Evolutionary conservation across 805 yeast species (phyloP).

Genomic region (Candida nanaspora): DNA sequence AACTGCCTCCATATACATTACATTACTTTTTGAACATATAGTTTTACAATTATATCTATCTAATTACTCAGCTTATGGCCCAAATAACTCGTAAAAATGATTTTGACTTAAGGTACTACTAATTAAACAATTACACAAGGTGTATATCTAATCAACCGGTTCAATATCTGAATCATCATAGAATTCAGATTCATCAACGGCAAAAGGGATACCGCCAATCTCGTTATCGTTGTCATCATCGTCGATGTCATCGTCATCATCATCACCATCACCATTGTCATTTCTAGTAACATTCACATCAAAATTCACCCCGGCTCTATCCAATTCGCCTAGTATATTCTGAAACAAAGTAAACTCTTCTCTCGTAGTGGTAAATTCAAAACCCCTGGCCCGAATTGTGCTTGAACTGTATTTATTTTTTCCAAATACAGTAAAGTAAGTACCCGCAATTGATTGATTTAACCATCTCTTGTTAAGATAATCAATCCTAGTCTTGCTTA

Average conservation of each 20-base stretch:
- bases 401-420: conserved; percentile 9
- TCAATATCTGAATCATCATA: neutral
- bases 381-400: conserved; percentile 2
- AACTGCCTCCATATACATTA: too few relatives aligned
- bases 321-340: neutral
- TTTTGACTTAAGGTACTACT: too few relatives aligned
- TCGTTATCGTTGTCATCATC: neutral
- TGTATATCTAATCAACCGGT: too few relatives aligned
- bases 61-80: too few relatives aligned
- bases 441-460: conserved; percentile 21
- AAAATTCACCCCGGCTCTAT: neutral
- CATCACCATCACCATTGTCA: conserved; percentile 2
- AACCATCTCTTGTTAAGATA: conserved; percentile 56
- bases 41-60: too few relatives aligned
- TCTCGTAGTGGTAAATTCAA: neutral
- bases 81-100: too few relatives aligned
- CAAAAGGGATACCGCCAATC: neutral
- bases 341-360: neutral
- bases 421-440: neutral
- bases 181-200: neutral
- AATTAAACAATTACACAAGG: too few relatives aligned
- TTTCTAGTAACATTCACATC: neutral
- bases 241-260: conserved; percentile 1
- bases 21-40: too few relatives aligned
- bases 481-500: conserved; percentile 46